These are phyloP conservation scores for Fraxinus pennsylvanica DNA, from an alignment of 257 asterid genomes.

Conservation along the genomic window DNA sequence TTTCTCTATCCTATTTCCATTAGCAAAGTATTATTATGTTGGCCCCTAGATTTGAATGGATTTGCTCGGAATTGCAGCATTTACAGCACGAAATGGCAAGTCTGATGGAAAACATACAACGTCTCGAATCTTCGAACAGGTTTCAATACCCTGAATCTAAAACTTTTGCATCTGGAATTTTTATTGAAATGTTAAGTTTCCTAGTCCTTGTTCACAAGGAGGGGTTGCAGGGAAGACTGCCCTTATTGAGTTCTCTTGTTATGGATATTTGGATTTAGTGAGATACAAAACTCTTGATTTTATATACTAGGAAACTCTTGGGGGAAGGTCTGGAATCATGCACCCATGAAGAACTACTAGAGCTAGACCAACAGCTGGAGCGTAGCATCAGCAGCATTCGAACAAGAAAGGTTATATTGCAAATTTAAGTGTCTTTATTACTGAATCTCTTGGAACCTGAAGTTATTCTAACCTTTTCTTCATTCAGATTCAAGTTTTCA, in stretches of 20 bases:
- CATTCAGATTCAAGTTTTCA: constrained; percentile 73
- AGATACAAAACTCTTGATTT: not conserved
- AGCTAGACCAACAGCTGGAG: constrained; percentile 77
- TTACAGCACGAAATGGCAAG: constrained; percentile 66
- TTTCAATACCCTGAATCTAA: constrained; percentile 9
- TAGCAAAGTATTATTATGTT: not conserved
- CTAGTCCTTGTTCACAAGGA: not conserved
- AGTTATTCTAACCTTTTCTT: not conserved
- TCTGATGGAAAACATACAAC: constrained; percentile 75
- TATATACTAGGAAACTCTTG: constrained; percentile 59
- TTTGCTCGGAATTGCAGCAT: constrained; percentile 31
- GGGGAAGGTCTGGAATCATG: constrained; percentile 77
- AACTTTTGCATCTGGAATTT: not conserved
- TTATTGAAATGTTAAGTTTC: not conserved
- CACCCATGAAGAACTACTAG: constrained; percentile 66
- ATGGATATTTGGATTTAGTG: not conserved
- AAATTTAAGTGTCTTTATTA: not conserved
- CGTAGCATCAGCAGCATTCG: constrained; percentile 63
- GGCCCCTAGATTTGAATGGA: not conserved
- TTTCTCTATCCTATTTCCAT: not conserved
- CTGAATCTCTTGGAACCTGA: not conserved
- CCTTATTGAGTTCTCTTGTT: not conserved
- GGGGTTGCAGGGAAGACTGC: not conserved
- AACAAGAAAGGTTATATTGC: constrained; percentile 59
- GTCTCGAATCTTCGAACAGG: constrained; percentile 79